phyloP scores from a whole-genome alignment of 495 filamentous ascomycete genomes.

The Penicillium tannophilum region DNA sequence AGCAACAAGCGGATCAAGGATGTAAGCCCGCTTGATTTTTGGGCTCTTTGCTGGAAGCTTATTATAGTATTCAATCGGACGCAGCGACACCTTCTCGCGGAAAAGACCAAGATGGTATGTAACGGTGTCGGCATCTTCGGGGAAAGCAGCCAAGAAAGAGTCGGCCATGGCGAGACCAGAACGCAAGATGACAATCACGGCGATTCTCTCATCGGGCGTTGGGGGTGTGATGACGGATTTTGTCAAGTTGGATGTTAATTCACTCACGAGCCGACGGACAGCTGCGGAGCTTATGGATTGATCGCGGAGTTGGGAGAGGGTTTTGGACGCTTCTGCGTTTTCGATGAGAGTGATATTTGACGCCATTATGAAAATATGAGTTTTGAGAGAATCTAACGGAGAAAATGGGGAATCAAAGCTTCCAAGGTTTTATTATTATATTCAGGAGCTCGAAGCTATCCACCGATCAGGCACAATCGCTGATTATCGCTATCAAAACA shows the following conservation, averaged over 20 bases:
- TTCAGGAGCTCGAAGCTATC: background rate
- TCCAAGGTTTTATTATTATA: background rate
- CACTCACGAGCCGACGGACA: constrained; percentile 25
- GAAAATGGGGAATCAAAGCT: background rate
- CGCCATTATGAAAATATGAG: constrained; percentile 10
- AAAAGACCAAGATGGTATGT: constrained; percentile 88
- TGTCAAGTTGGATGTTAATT: constrained; percentile 22
- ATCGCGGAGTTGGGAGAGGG: constrained; percentile 29
- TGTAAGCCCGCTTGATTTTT: constrained; percentile 54
- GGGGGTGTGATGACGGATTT: constrained; percentile 17
- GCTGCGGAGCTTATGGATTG: constrained; percentile 22
- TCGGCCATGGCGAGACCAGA: constrained; percentile 36
- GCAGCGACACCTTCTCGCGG: constrained; percentile 76
- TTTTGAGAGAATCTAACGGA: background rate
- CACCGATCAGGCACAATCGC: background rate
- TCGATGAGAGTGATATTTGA: constrained; percentile 23
- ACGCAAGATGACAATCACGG: constrained; percentile 34
- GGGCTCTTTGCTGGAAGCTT: constrained; percentile 74
- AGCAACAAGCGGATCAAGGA: constrained; percentile 88
- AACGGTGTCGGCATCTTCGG: constrained; percentile 19
- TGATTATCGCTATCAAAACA: background rate
- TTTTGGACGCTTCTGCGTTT: constrained; percentile 11
- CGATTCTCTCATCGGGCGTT: constrained; percentile 22
- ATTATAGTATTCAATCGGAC: constrained; percentile 93
- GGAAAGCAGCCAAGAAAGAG: constrained; percentile 24